Conservation (phyloP, 192 early-diverging fungal genomes). For the Ambispora gerdemannii region DNA sequence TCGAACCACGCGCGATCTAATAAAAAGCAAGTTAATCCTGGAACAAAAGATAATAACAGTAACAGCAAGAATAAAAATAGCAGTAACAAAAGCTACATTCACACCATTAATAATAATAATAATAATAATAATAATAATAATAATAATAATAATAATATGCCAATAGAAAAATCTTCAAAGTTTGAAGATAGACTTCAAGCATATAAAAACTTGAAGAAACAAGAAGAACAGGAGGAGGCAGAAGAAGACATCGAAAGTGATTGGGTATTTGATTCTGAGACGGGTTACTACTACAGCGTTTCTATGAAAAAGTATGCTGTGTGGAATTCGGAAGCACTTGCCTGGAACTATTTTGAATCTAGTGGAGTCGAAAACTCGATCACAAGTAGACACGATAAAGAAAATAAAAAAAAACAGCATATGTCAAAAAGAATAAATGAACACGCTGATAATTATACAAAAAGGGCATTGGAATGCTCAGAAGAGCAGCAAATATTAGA, state of each 20-base stretch:
- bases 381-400: background rate
- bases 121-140: background rate
- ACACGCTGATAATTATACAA: background rate
- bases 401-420: background rate
- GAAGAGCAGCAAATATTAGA: constrained; percentile 25
- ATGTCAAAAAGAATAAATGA: background rate
- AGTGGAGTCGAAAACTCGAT: background rate
- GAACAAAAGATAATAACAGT: too few species aligned
- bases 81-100: background rate
- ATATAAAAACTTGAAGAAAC: constrained; percentile 24
- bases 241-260: background rate
- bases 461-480: background rate
- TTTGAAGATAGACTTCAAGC: constrained; percentile 25
- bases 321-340: background rate
- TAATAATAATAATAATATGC: background rate
- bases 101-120: background rate
- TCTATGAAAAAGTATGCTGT: constrained; percentile 20
- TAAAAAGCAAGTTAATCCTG: constrained; percentile 1
- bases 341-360: constrained; percentile 17
- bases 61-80: too few species aligned
- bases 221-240: too few species aligned
- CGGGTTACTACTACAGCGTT: constrained; percentile 19
- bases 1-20: background rate
- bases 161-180: background rate
- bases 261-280: constrained; percentile 10